Percentiles rank a stretch among this genome's conserved stretches.
These are phyloP conservation scores for Lipomyces anomalus DNA, from an alignment of 805 yeast species.

Conservation along the genomic window DNA sequence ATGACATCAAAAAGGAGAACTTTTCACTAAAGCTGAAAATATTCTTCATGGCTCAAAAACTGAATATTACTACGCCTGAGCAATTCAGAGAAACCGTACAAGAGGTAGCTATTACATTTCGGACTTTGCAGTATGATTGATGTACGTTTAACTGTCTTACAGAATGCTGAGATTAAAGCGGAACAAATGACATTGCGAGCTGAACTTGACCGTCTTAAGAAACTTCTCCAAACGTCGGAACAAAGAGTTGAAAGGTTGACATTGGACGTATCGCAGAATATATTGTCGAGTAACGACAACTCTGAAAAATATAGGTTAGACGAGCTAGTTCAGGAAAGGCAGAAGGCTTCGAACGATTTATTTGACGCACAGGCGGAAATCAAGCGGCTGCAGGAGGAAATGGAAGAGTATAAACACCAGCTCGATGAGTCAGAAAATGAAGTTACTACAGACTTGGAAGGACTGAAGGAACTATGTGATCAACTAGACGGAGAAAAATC, in stretches of 20 bases:
- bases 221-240: constrained; percentile 15
- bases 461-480: constrained; percentile 3
- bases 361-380: constrained; percentile 12
- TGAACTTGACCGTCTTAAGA: constrained; percentile 10
- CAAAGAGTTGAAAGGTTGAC: constrained; percentile 6
- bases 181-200: constrained; percentile 14
- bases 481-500: constrained; percentile 15
- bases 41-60: constrained; percentile 13
- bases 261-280: constrained; percentile 4
- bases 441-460: constrained; percentile 5
- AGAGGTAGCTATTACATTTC: constrained; percentile 7
- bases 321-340: constrained; percentile 6
- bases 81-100: constrained; percentile 8
- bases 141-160: not conserved
- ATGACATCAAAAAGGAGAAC: constrained; percentile 26
- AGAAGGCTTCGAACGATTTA: constrained; percentile 5
- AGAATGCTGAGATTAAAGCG: constrained; percentile 19
- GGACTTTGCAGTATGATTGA: not conserved
- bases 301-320: constrained; percentile 3
- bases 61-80: constrained; percentile 21
- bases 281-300: constrained; percentile 10
- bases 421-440: constrained; percentile 18
- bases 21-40: constrained; percentile 23
- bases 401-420: constrained; percentile 19
- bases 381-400: constrained; percentile 13